phyloP scores from a whole-genome alignment of 1,284 basidiomycete species.

The Cystobasidiaceae sp. region DNA sequence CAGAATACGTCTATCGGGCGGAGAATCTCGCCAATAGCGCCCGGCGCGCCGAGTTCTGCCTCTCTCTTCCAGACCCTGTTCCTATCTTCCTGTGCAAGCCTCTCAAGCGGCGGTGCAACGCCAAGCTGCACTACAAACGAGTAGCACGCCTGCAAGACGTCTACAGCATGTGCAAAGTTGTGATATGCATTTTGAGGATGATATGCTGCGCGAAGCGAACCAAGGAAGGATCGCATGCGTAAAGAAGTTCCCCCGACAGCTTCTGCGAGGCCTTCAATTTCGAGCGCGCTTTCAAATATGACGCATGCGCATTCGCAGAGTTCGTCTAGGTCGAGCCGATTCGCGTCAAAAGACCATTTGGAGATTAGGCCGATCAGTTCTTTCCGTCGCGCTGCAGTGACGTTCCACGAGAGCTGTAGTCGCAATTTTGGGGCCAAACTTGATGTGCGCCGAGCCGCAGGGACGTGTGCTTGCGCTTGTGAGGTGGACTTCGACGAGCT shows the following conservation, averaged over 20 bases:
- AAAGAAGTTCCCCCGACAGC: constrained; percentile 41
- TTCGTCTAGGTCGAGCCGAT: constrained; percentile 69
- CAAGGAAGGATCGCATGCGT: constrained; percentile 67
- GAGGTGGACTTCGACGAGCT: too few relatives aligned
- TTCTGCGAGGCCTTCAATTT: background rate
- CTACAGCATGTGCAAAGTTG: constrained; percentile 89
- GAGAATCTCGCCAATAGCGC: constrained; percentile 53
- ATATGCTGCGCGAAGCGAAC: constrained; percentile 77
- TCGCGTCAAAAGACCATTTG: constrained; percentile 81
- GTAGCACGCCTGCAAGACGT: constrained; percentile 87
- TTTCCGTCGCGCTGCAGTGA: constrained; percentile 33
- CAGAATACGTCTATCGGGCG: constrained; percentile 70
- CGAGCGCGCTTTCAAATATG: too few relatives aligned
- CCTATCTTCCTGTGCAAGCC: constrained; percentile 47
- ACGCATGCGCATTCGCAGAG: constrained; percentile 64
- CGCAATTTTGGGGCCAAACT: background rate
- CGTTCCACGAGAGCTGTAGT: constrained; percentile 22
- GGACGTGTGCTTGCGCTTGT: too few relatives aligned
- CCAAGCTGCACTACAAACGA: constrained; percentile 70
- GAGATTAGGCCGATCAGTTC: constrained; percentile 60
- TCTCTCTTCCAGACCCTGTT: constrained; percentile 43
- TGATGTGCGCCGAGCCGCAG: background rate
- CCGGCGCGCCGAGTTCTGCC: constrained; percentile 52
- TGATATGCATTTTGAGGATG: constrained; percentile 86
- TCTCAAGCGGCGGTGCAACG: constrained; percentile 66